Evolutionary conservation across 2,329 filamentous ascomycete genomes (phyloP).

Genomic region (Alternaria angustiovoidea): DNA sequence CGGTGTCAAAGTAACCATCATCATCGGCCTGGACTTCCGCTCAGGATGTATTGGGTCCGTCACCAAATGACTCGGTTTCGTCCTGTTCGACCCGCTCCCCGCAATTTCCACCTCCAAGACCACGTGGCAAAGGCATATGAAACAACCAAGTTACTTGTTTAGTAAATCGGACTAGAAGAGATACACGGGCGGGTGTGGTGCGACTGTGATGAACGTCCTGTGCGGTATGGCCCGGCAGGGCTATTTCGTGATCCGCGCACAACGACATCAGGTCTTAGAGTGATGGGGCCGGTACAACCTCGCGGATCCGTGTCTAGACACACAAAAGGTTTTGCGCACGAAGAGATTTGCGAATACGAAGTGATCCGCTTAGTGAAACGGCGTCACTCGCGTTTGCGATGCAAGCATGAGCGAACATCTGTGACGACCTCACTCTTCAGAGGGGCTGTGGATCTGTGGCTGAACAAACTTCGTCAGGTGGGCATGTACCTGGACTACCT

Average conservation of each 20-base stretch:
- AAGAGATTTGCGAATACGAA: neutral
- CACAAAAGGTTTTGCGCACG: neutral
- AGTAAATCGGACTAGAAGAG: neutral
- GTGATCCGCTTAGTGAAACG: constrained; percentile 4
- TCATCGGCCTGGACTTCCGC: neutral
- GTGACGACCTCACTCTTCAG: constrained; percentile 5
- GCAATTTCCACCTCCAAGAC: constrained; percentile 4
- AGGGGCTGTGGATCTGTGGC: neutral
- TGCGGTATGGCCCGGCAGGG: neutral
- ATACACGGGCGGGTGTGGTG: constrained; percentile 1
- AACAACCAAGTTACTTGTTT: constrained; percentile 5
- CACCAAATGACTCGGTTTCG: constrained; percentile 3
- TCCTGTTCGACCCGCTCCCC: neutral
- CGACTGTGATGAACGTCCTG: neutral
- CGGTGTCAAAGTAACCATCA: neutral
- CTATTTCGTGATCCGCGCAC: constrained; percentile 7
- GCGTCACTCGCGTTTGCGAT: constrained; percentile 3
- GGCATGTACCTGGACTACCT: constrained; percentile 7
- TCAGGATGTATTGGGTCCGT: neutral
- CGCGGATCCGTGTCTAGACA: constrained; percentile 7
- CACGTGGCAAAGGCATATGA: constrained; percentile 3
- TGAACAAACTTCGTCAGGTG: constrained; percentile 6
- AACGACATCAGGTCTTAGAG: neutral
- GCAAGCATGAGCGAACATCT: neutral
- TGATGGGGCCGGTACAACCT: neutral